phyloP scores from a whole-genome alignment of 208 protist species.

The Tritrichomonas musculus region DNA sequence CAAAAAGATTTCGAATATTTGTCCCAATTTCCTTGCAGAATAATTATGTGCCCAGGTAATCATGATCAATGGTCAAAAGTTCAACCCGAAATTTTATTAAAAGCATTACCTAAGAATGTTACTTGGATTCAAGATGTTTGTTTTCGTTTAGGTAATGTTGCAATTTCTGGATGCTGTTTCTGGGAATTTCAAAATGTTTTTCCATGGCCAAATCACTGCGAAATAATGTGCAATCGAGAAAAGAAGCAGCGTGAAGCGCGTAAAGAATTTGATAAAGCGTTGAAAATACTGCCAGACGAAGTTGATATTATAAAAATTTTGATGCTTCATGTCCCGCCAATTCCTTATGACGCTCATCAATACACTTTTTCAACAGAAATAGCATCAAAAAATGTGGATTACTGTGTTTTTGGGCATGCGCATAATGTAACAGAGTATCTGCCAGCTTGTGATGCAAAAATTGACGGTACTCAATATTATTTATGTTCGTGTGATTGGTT shows the following conservation, averaged over 20 bases:
- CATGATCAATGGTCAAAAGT: slow-evolving; percentile 17
- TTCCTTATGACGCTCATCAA: background rate
- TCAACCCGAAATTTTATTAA: background rate
- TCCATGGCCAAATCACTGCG: background rate
- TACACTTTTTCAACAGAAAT: background rate
- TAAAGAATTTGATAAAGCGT: background rate
- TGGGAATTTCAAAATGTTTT: background rate
- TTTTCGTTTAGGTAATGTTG: background rate
- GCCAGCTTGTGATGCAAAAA: background rate
- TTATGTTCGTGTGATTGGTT: slow-evolving; percentile 11
- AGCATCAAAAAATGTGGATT: background rate
- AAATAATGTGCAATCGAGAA: background rate
- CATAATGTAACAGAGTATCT: background rate
- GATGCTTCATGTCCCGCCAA: slow-evolving; percentile 2
- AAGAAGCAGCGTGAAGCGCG: background rate
- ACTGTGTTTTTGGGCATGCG: background rate
- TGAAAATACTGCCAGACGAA: background rate
- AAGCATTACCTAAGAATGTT: background rate
- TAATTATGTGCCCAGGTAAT: slow-evolving; percentile 14
- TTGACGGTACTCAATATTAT: background rate
- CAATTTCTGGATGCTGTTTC: background rate
- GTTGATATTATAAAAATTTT: background rate
- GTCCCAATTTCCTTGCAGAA: background rate
- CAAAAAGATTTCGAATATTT: background rate
- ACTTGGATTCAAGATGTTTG: background rate